Base-by-base conservation (phyloP, 495 filamentous ascomycete genomes). In the Hyphodiscus hymeniophilus region DNA sequence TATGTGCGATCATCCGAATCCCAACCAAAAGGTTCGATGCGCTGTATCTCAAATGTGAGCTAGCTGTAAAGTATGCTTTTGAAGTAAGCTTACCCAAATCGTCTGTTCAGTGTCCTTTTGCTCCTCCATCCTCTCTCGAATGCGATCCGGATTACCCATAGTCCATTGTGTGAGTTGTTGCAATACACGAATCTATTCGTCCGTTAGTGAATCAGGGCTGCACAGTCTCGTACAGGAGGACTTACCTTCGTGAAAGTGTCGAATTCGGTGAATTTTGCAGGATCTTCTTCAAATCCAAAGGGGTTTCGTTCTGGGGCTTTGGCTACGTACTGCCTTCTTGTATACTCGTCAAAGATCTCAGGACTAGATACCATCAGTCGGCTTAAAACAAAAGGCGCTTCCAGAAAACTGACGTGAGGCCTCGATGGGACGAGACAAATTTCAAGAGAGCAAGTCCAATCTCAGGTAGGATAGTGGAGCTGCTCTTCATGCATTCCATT, bases 311-410 rank as follows among this genome's bases (percentile, higher is more conserved):
- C 54, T 22, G 88, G 83, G 3, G 87, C 85, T 68, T 89, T 94
- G 22, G 80, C 80, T 54, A 85, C 67, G 66, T 88, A 98, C 65
- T 96, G 91, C 43, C 88, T 80, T 53, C 88, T 81, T 38, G 91
- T 87, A 51, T 96, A 94, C 61, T 97, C 89, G 61, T 97, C 89
- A 55, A 97, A 97, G 38, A 91, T 79, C 7, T 90, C 90, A 20
- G 73, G 81, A 2, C 90, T 96, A 53, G 3, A 13, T 33, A 47
- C 52, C 35, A 35, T 47, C 26, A 50, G 55, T 30, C 13, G 13
- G 28, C 7, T 43, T 0, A 41, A 12, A 28, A 34, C 43, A 28
- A 38, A 38, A 26, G 42, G 48, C 18, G 41, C n/a, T n/a, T n/a
- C n/a, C n/a, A 21, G 30, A 12, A 24, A 20, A 75, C 87, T 54